Base-by-base conservation (phyloP, 768 basidiomycete genomes). In the Lyophyllum decastes region DNA sequence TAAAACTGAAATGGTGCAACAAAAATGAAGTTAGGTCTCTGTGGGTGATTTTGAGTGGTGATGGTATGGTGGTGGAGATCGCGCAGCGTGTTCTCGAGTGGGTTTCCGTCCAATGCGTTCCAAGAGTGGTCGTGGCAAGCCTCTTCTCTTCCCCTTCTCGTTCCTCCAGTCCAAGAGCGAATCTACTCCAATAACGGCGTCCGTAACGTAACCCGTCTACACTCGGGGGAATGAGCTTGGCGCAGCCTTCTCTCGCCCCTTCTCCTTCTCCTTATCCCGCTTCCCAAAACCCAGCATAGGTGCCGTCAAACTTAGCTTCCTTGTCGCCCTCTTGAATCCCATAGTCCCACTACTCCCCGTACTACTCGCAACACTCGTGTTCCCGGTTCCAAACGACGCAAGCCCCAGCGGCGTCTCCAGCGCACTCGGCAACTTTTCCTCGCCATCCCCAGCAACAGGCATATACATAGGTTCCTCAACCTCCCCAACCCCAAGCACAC, bases 261-360 rank as follows among this genome's bases (percentile, higher is more conserved):
- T 78, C 22, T 77, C 74, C 66, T 77, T 78, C 33, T 86, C 82
- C 68, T 80, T 84, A 53, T 87, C 83, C 63, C 74, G 78, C 71
- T 72, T 81, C 69, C 78, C 80, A 74, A 78, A 82, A 66, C 78
- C 78, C 60, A 90, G 82, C 49, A 84, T 83, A 49, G 86, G 83
- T 49, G 82, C 78, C 22, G 80, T 80, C 55, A 91, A 68, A 68
- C 90, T 92, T 71, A 92, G 70, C 73, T 92, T 91, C 54, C 88
- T 77, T 65, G 75, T 79, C 58, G 83, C 75, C 41, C 74, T 73
- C 65, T 74, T 82, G 55, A 73, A 59, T n/a, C 64, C 51, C 17
- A 21, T 40, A 49, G n/a, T 38, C 14, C 49, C 50, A 21, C 49
- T 59, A 40, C 66, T 68, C 54, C 54, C 66, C 9, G 62, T 56